phyloP scores from a whole-genome alignment of 331 rosid genomes.

The Quercus phellos region DNA sequence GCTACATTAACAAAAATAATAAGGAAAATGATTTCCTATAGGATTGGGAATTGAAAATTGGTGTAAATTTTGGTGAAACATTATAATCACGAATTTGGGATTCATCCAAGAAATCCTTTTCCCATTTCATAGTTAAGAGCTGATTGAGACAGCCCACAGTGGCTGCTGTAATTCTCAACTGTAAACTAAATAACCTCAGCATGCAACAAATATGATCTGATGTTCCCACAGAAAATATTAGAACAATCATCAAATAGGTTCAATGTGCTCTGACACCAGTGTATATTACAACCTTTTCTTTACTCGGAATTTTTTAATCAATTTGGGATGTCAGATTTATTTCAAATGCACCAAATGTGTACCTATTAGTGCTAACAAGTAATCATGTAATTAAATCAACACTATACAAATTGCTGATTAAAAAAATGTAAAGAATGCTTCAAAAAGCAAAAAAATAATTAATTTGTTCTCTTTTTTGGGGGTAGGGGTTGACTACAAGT shows the following conservation, averaged over 20 bases:
- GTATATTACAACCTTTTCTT: not conserved
- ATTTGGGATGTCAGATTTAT: not conserved
- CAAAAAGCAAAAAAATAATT: not conserved
- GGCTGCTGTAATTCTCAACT: not conserved
- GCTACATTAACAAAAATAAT: not conserved
- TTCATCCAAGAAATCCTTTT: not conserved
- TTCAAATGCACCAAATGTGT: not conserved
- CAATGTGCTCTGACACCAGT: not conserved
- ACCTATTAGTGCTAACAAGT: not conserved
- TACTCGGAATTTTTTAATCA: not conserved
- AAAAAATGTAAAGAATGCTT: not conserved
- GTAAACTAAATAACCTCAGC: not conserved
- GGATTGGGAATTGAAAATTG: not conserved
- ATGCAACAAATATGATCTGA: not conserved
- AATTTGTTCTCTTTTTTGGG: not conserved
- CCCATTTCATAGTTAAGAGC: not conserved
- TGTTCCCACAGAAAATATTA: not conserved
- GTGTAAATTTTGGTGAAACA: not conserved
- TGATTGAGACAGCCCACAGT: not conserved
- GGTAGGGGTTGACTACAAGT: not conserved
- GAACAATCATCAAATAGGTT: not conserved
- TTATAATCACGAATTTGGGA: not conserved
- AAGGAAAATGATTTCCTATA: not conserved
- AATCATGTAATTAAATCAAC: not conserved
- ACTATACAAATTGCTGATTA: not conserved